phyloP scores from a whole-genome alignment of 2,329 filamentous ascomycete species.

The Chalaropsis ovoidea region DNA sequence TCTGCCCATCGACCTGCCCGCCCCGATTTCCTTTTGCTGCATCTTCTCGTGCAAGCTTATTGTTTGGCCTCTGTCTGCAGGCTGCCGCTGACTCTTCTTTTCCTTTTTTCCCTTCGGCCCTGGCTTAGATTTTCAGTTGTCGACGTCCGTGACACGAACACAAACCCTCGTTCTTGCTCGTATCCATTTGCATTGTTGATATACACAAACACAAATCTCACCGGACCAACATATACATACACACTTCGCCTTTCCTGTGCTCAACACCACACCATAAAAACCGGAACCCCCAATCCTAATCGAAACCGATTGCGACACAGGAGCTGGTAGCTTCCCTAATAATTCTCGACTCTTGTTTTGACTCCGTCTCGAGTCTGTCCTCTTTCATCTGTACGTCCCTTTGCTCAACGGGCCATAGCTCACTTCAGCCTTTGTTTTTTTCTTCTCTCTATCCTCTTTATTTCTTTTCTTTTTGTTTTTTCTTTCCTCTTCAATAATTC shows the following conservation, averaged over 20 bases:
- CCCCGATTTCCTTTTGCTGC: not conserved
- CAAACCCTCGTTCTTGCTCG: conserved; percentile 11
- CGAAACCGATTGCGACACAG: conserved; percentile 9
- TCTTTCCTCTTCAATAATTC: not conserved
- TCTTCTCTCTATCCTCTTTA: not conserved
- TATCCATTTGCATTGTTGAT: conserved; percentile 12
- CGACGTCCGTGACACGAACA: conserved; percentile 1
- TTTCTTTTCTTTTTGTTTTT: not conserved
- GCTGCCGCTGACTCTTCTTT: not conserved
- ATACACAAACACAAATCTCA: conserved; percentile 10
- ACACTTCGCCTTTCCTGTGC: not conserved
- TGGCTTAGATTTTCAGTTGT: conserved; percentile 3
- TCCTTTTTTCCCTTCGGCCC: not conserved
- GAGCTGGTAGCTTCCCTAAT: not conserved
- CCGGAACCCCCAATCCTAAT: conserved; percentile 9
- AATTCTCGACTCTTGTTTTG: not conserved
- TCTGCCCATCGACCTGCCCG: not conserved
- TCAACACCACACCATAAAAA: conserved; percentile 1
- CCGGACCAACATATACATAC: conserved; percentile 5
- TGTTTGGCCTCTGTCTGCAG: conserved; percentile 2
- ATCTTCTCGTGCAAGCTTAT: not conserved
- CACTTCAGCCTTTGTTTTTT: not conserved
- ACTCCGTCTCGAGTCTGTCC: conserved; percentile 4
- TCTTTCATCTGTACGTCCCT: not conserved
- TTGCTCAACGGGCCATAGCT: not conserved